phyloP scores from a whole-genome alignment of 2,329 filamentous ascomycete species.

The Aspergillus tamarii region DNA sequence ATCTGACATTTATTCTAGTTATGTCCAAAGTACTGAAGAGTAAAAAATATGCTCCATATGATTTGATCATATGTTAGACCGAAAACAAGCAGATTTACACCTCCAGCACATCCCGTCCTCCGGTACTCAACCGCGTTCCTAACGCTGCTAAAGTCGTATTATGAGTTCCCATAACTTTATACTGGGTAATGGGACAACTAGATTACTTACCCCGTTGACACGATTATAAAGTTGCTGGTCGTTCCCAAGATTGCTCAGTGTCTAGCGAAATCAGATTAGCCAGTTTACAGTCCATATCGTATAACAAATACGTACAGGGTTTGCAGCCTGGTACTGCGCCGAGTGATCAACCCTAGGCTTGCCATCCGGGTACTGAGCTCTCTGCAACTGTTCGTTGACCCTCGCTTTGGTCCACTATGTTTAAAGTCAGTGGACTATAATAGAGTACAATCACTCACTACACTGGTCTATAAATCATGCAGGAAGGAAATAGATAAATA shows the following conservation, averaged over 20 bases:
- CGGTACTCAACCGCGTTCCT: neutral
- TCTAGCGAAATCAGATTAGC: neutral
- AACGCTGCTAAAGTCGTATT: neutral
- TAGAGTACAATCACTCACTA: neutral
- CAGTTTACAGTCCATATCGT: neutral
- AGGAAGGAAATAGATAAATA: neutral
- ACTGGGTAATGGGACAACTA: neutral
- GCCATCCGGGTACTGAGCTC: neutral
- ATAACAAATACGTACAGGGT: slow-evolving; percentile 31
- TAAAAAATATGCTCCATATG: neutral
- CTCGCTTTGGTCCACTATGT: neutral
- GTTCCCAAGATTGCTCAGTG: neutral
- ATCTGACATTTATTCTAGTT: neutral
- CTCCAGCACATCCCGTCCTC: neutral
- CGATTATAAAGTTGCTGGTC: neutral
- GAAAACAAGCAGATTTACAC: neutral
- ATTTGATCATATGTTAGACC: neutral
- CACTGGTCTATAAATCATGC: neutral
- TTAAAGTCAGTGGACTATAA: neutral
- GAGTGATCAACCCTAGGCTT: neutral
- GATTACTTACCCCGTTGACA: neutral
- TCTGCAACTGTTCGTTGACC: neutral
- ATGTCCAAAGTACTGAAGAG: neutral
- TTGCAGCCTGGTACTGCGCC: neutral
- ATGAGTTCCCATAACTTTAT: neutral